These are phyloP conservation scores for Tricholoma matsutake DNA, from an alignment of 768 basidiomycete species.

Conservation along the genomic window DNA sequence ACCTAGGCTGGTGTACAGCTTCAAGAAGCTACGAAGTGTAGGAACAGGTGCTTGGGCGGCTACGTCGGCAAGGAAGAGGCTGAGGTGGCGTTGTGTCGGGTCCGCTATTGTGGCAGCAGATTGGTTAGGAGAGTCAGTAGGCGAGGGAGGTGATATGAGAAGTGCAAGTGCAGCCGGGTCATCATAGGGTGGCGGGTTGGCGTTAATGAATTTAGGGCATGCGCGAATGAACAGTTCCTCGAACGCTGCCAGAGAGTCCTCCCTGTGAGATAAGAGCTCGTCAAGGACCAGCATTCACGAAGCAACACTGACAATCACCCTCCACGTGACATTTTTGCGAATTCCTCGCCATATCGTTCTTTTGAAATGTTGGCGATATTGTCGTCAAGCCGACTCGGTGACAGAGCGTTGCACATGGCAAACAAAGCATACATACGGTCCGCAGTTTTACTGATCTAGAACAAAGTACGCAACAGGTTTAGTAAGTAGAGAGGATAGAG, in stretches of 20 bases:
- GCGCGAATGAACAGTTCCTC: constrained; percentile 93
- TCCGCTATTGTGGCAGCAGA: constrained; percentile 43
- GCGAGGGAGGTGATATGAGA: constrained; percentile 39
- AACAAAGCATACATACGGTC: constrained; percentile 98
- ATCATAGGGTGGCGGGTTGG: constrained; percentile 93
- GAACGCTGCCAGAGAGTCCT: constrained; percentile 75
- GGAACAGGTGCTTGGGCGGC: constrained; percentile 73
- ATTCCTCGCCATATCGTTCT: constrained; percentile 92
- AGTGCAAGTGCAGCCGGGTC: constrained; percentile 59
- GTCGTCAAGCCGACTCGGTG: constrained; percentile 90
- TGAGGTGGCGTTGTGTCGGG: constrained; percentile 80
- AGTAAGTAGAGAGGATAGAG: not conserved
- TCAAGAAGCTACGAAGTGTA: constrained; percentile 87
- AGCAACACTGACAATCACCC: constrained; percentile 33
- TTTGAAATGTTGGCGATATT: constrained; percentile 91
- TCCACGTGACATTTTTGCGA: constrained; percentile 81
- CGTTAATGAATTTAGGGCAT: constrained; percentile 95
- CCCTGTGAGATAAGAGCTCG: constrained; percentile 31
- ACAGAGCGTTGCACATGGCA: constrained; percentile 89
- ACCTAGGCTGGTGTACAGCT: constrained; percentile 92
- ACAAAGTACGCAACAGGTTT: not conserved
- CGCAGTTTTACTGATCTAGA: constrained; percentile 92
- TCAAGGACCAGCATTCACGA: not conserved
- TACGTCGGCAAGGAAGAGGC: constrained; percentile 82
- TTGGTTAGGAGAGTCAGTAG: constrained; percentile 31